Conservation (phyloP, 108 stramenopile species). For the Pseudonitzschia delicatissima region DNA sequence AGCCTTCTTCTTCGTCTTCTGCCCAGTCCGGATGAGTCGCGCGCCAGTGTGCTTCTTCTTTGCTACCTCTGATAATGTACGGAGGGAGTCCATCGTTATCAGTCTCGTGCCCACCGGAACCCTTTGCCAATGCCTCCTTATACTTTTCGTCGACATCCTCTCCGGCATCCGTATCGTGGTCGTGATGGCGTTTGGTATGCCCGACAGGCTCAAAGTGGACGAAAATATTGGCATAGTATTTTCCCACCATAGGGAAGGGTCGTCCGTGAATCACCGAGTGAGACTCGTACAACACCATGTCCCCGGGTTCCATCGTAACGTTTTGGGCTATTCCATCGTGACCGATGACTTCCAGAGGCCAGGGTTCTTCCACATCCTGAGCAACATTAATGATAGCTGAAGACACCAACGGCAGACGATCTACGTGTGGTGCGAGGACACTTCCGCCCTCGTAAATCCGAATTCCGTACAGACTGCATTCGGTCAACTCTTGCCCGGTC, state of each 20-base stretch:
- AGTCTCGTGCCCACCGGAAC: constrained; percentile 62
- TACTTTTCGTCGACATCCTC: constrained; percentile 53
- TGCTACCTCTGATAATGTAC: constrained; percentile 60
- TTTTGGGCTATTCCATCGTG: constrained; percentile 85
- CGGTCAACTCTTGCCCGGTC: constrained; percentile 80
- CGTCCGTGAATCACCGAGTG: constrained; percentile 75
- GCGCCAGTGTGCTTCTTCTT: constrained; percentile 68
- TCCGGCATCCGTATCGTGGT: constrained; percentile 31
- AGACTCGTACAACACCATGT: constrained; percentile 84
- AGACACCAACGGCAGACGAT: constrained; percentile 83
- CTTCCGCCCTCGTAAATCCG: constrained; percentile 64
- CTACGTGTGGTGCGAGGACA: constrained; percentile 81
- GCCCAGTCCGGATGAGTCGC: constrained; percentile 40
- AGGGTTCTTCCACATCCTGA: constrained; percentile 77
- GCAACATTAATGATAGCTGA: constrained; percentile 87
- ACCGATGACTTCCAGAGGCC: constrained; percentile 86
- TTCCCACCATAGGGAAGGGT: constrained; percentile 33
- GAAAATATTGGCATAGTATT: constrained; percentile 22
- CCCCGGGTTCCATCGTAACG: constrained; percentile 93
- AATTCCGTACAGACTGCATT: constrained; percentile 81
- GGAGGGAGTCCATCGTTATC: constrained; percentile 58
- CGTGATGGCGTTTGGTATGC: constrained; percentile 73
- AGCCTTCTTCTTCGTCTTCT: constrained; percentile 25
- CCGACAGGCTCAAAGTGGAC: constrained; percentile 50
- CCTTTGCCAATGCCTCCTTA: constrained; percentile 35